These are phyloP conservation scores for Aspergillus thermomutatus DNA, from an alignment of 2,329 filamentous ascomycete genomes.

Conservation along the genomic window DNA sequence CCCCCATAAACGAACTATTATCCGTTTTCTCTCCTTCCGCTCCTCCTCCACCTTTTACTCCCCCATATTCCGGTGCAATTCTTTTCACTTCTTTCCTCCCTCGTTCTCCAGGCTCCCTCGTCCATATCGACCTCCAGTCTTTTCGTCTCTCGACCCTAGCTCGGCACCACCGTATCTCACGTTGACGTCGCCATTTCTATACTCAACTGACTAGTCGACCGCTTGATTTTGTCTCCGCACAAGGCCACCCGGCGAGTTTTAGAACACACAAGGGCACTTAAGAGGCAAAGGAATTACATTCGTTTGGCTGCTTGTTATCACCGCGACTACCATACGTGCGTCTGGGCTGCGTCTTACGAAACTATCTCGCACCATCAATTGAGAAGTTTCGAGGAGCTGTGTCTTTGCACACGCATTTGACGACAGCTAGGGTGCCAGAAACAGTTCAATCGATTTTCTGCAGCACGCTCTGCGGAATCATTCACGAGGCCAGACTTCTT, in stretches of 20 bases:
- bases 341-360: not conserved
- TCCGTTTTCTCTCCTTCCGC: constrained; percentile 17
- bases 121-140: constrained; percentile 9
- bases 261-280: not conserved
- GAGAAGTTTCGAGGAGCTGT: not conserved
- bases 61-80: constrained; percentile 21
- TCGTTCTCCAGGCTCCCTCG: constrained; percentile 15
- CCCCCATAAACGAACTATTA: constrained; percentile 18
- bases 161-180: not conserved
- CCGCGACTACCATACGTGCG: not conserved
- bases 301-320: not conserved
- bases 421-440: constrained; percentile 18
- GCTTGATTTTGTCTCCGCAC: constrained; percentile 15
- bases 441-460: constrained; percentile 17
- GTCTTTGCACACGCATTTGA: constrained; percentile 6
- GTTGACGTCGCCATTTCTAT: constrained; percentile 13
- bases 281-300: not conserved
- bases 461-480: constrained; percentile 14
- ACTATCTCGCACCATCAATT: not conserved
- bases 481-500: constrained; percentile 9
- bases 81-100: constrained; percentile 18
- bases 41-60: constrained; percentile 22
- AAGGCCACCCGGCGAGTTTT: not conserved
- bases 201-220: constrained; percentile 16
- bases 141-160: constrained; percentile 1